Percentiles rank a stretch among this genome's conserved stretches.
Conservation (phyloP, 371 early-diverging fungal genomes). For the Mortierella sp. region DNA sequence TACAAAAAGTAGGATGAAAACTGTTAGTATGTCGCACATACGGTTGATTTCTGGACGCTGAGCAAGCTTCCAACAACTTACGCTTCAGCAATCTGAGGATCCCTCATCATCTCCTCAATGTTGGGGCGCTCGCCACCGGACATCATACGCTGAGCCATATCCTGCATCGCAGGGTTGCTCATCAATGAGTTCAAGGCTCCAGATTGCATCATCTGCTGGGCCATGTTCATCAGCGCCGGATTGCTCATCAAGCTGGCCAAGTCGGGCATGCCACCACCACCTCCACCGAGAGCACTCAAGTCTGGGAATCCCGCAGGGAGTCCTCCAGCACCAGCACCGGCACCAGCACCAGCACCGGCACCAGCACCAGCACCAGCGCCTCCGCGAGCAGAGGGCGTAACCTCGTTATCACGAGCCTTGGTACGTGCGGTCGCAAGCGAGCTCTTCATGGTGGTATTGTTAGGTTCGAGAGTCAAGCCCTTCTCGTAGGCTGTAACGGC, state of each 20-base stretch:
- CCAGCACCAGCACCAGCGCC: constrained; percentile 53
- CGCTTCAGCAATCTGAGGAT: constrained; percentile 83
- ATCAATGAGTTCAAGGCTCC: constrained; percentile 87
- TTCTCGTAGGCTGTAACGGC: constrained; percentile 92
- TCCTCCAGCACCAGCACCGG: constrained; percentile 43
- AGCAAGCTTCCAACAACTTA: no score
- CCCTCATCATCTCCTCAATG: constrained; percentile 79
- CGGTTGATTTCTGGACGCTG: no score
- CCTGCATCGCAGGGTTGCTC: constrained; percentile 89
- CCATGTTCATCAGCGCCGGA: constrained; percentile 95
- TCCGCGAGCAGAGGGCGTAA: constrained; percentile 49
- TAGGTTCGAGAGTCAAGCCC: constrained; percentile 92
- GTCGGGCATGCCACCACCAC: constrained; percentile 77
- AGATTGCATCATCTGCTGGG: constrained; percentile 93
- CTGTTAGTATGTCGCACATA: no score
- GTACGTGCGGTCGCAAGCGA: constrained; percentile 72
- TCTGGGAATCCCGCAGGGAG: constrained; percentile 51
- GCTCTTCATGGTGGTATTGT: constrained; percentile 76
- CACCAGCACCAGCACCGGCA: no score
- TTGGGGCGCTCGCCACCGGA: constrained; percentile 63
- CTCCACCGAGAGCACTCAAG: constrained; percentile 60
- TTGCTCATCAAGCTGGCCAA: constrained; percentile 84
- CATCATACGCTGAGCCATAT: constrained; percentile 90
- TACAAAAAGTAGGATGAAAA: no score
- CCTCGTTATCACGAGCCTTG: constrained; percentile 60